phyloP scores from a whole-genome alignment of 345 rosid species.

The Boechera stricta region DNA sequence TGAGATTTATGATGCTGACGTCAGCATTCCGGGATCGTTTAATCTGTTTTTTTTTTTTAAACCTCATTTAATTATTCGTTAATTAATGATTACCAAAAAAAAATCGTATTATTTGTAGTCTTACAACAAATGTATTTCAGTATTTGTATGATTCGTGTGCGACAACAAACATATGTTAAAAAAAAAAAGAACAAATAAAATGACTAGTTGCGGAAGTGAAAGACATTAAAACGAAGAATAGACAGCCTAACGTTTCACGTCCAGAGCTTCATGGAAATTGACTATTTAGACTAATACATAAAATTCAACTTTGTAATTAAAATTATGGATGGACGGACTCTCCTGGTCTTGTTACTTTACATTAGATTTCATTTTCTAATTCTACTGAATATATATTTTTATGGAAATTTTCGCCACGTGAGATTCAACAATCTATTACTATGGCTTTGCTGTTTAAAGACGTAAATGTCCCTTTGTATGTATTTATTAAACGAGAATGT shows the following conservation, averaged over 20 bases:
- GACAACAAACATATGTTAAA: conserved; percentile 15
- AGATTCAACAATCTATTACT: not conserved
- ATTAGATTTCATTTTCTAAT: not conserved
- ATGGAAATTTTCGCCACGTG: conserved; percentile 37
- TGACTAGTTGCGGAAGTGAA: conserved; percentile 21
- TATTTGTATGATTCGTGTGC: not conserved
- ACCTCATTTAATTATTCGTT: conserved; percentile 7
- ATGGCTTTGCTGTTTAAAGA: conserved; percentile 11
- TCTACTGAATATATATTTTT: not conserved
- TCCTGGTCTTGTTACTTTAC: conserved; percentile 18
- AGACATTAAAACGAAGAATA: conserved; percentile 18
- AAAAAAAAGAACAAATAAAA: not conserved
- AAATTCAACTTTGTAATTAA: conserved; percentile 25
- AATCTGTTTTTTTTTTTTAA: not conserved
- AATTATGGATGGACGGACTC: conserved; percentile 13
- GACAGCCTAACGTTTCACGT: conserved; percentile 37
- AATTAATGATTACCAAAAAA: not conserved
- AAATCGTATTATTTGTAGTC: not conserved
- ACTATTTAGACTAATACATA: not conserved
- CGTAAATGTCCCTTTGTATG: conserved; percentile 22
- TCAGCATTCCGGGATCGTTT: conserved; percentile 45
- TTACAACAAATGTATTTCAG: not conserved
- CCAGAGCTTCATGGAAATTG: conserved; percentile 17
- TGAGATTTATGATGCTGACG: conserved; percentile 60
- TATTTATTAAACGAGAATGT: not conserved